Conservation (phyloP, 352 stramenopile species). For the Phytopythium mirpurense region DNA sequence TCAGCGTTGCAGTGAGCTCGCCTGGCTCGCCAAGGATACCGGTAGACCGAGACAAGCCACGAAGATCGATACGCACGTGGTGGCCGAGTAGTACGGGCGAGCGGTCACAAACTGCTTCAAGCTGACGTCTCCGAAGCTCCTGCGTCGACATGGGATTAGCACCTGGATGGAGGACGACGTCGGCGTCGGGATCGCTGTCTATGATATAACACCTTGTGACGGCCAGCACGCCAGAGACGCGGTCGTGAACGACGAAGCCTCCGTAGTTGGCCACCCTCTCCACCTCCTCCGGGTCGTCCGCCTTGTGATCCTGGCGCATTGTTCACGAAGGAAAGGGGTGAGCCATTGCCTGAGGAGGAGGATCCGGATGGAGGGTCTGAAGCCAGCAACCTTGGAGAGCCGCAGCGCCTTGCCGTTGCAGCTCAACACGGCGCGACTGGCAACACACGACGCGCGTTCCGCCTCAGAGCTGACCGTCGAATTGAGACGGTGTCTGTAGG, state of each 20-base stretch:
- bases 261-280: slow-evolving; percentile 49
- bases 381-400: slow-evolving; percentile 58
- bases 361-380: too few species aligned
- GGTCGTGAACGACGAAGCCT: slow-evolving; percentile 68
- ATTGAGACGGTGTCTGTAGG: not conserved
- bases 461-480: too few species aligned
- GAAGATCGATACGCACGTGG: slow-evolving; percentile 18
- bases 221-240: slow-evolving; percentile 65
- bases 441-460: not conserved
- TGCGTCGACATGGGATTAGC: slow-evolving; percentile 11
- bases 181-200: too few species aligned
- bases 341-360: not conserved
- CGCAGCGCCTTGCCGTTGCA: slow-evolving; percentile 44
- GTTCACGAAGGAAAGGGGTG: not conserved
- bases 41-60: not conserved
- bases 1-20: not conserved
- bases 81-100: slow-evolving; percentile 36
- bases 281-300: slow-evolving; percentile 44
- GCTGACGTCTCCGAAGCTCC: slow-evolving; percentile 73
- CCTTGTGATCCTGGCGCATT: slow-evolving; percentile 58
- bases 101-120: slow-evolving; percentile 71
- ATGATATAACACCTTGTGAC: slow-evolving; percentile 43
- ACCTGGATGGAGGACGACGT: too few species aligned
- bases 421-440: slow-evolving; percentile 62
- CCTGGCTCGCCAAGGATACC: too few species aligned